Conservation (phyloP, 139 green algal genomes). For the Picochlorum sp. region DNA sequence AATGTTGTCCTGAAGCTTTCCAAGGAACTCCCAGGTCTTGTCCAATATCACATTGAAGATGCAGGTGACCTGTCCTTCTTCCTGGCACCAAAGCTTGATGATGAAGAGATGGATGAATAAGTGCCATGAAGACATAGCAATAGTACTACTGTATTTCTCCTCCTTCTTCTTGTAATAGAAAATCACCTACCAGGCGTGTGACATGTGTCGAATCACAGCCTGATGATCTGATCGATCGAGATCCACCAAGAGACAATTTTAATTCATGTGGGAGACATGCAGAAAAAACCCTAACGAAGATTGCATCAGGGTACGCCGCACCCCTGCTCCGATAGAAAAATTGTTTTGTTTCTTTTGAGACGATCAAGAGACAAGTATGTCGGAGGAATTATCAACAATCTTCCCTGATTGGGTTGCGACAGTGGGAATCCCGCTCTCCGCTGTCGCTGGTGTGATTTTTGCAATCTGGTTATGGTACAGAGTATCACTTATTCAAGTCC, state of each 20-base stretch:
- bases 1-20: constrained; percentile 73
- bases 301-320: too few species aligned
- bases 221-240: too few species aligned
- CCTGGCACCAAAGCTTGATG: constrained; percentile 74
- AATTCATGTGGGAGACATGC: too few species aligned
- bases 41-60: constrained; percentile 85
- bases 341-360: not conserved
- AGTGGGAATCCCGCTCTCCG: not conserved
- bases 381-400: not conserved
- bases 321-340: not conserved
- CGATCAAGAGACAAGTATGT: not conserved
- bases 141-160: too few species aligned
- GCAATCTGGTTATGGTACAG: constrained; percentile 58
- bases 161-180: too few species aligned
- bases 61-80: constrained; percentile 72
- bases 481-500: constrained; percentile 45
- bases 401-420: constrained; percentile 3
- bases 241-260: too few species aligned
- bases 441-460: constrained; percentile 36
- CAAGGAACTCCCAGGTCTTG: constrained; percentile 86
- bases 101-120: constrained; percentile 12
- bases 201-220: too few species aligned
- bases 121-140: not conserved
- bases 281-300: too few species aligned
- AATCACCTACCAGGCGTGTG: too few species aligned